Conservation (phyloP, 106 monocot species). For the Acanthochlamys bracteata region DNA sequence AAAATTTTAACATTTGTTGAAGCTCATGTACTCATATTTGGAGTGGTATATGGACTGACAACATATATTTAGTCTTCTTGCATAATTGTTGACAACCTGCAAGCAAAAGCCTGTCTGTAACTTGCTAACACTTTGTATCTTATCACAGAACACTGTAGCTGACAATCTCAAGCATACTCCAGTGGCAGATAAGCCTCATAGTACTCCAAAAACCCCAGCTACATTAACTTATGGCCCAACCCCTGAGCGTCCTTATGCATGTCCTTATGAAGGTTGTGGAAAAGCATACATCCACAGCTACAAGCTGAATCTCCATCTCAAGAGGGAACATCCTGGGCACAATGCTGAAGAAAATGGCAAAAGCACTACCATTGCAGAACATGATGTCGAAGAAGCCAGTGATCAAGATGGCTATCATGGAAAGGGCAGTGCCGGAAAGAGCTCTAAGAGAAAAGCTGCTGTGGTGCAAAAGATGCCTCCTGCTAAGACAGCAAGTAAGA, state of each 20-base stretch:
- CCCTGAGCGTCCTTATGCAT: conserved; percentile 51
- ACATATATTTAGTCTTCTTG: too few relatives aligned
- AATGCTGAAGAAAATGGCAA: conserved; percentile 33
- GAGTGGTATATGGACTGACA: too few relatives aligned
- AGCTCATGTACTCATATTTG: too few relatives aligned
- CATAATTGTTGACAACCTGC: too few relatives aligned
- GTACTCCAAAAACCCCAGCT: conserved; percentile 26
- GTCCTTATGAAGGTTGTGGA: conserved; percentile 51
- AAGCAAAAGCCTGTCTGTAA: too few relatives aligned
- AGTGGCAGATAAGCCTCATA: conserved; percentile 17
- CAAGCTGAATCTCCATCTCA: conserved; percentile 64
- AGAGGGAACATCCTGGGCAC: conserved; percentile 44
- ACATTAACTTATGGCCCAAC: conserved; percentile 20
- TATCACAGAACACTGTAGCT: conserved; percentile 12
- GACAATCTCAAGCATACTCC: conserved; percentile 25
- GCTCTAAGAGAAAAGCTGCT: neutral
- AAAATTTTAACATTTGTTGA: too few relatives aligned
- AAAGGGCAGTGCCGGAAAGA: neutral
- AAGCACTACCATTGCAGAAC: conserved; percentile 8
- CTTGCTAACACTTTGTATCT: too few relatives aligned
- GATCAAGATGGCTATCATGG: conserved; percentile 3
- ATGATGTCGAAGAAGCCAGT: conserved; percentile 20
- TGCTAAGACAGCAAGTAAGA: neutral
- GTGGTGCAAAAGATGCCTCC: neutral
- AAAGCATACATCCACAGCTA: conserved; percentile 66